A percentile compares a stretch with the other conserved stretches of the same genome.
Conservation (phyloP, 805 yeast genomes). For the Komagataella ulmi region DNA sequence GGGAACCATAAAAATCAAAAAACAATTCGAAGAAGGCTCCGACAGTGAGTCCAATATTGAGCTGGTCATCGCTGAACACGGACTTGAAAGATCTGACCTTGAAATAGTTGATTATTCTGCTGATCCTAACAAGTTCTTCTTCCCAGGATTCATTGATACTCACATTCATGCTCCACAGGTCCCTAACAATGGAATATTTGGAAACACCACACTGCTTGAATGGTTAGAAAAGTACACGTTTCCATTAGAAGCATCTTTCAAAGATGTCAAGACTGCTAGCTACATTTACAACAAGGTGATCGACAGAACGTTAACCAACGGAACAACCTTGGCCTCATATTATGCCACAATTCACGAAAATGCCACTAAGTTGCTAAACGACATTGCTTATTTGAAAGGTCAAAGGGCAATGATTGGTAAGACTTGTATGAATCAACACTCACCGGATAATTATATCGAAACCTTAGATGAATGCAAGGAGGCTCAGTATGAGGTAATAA, state of each 20-base stretch:
- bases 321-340: conserved; percentile 89
- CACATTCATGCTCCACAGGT: conserved; percentile 81
- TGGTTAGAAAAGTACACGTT: conserved; percentile 87
- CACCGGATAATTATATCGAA: conserved; percentile 62
- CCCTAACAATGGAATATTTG: conserved; percentile 75
- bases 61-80: neutral
- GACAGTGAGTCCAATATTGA: conserved; percentile 7
- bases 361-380: conserved; percentile 68
- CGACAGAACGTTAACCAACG: conserved; percentile 54
- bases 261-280: conserved; percentile 37
- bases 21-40: conserved; percentile 16
- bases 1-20: conserved; percentile 39
- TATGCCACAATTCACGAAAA: conserved; percentile 78
- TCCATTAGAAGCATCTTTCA: conserved; percentile 68
- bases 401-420: conserved; percentile 89
- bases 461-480: conserved; percentile 33
- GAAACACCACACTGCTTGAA: conserved; percentile 71
- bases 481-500: conserved; percentile 39
- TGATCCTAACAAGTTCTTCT: conserved; percentile 40
- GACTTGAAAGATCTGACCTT: conserved; percentile 10
- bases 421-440: conserved; percentile 84
- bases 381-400: conserved; percentile 48
- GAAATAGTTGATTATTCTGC: conserved; percentile 19
- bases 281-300: conserved; percentile 57
- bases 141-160: conserved; percentile 77